Conservation (phyloP, 495 filamentous ascomycete genomes). For the Neurospora sp. region DNA sequence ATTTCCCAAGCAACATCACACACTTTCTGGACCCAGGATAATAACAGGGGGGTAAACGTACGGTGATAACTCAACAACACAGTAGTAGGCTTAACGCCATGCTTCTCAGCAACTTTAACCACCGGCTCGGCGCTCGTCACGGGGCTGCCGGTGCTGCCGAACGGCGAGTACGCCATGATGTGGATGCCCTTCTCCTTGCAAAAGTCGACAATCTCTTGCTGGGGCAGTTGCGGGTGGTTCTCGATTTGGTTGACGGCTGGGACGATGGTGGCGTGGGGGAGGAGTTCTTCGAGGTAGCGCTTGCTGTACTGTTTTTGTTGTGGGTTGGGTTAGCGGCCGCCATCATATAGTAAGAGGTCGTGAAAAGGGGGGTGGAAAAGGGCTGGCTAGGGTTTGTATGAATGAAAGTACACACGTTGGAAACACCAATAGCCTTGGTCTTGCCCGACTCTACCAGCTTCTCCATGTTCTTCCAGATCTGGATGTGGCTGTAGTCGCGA, state of each 20-base stretch:
- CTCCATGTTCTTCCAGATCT: constrained; percentile 78
- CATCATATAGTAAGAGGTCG: background rate
- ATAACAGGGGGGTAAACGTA: constrained; percentile 27
- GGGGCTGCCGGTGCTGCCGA: constrained; percentile 70
- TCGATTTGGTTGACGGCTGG: constrained; percentile 92
- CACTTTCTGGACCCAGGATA: background rate
- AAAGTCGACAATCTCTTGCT: constrained; percentile 75
- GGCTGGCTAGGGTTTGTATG: background rate
- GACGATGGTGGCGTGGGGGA: constrained; percentile 51
- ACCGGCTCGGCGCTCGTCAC: constrained; percentile 59
- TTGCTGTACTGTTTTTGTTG: constrained; percentile 47
- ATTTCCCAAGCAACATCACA: background rate
- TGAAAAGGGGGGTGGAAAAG: background rate
- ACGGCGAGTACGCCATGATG: constrained; percentile 65
- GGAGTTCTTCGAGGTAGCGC: constrained; percentile 60
- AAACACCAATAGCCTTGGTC: constrained; percentile 68
- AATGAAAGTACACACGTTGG: constrained; percentile 38
- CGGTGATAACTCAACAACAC: constrained; percentile 70
- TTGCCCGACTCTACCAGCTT: constrained; percentile 57
- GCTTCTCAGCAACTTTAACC: constrained; percentile 60
- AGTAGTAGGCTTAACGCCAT: constrained; percentile 47
- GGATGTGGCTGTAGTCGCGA: constrained; percentile 52
- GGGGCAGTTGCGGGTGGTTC: constrained; percentile 75
- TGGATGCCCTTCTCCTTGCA: constrained; percentile 65
- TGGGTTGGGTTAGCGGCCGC: background rate